Base-by-base conservation (phyloP, 495 filamentous ascomycete genomes). In the Pseudevernia furfuracea region DNA sequence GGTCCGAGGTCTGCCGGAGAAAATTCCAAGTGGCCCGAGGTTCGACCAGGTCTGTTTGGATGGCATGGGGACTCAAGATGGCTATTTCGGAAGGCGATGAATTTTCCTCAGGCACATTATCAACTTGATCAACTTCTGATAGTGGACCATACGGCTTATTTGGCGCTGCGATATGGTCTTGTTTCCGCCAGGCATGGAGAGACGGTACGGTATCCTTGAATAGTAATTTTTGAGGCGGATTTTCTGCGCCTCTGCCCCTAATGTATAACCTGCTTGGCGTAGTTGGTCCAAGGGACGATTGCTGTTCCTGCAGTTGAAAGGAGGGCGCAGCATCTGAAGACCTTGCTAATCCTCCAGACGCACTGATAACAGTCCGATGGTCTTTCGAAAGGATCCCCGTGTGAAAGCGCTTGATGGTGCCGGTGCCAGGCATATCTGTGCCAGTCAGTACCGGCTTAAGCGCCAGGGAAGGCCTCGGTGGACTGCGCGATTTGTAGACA, bases 1-100 rank as follows among this genome's bases (percentile, higher is more conserved):
- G 23, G 10, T 25, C 38, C 15, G 46, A 53, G 19, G 53, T 30
- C 21, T 37, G 23, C 41, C 28, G 41, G 7, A 28, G 32, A 32
- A 21, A 17, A 21, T 19, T 14, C 52, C 52, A 58, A n/a, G 23
- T 28, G 30, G 43, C 25, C 28, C 25, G 28, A 48, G 62, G 41
- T 19, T 63, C 38, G 11, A 39, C 53, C n/a, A 63, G 55, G 30
- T 37, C 57, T 9, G 52, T 23, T 8, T 28, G 55, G 21, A 63
- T 63, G 14, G 62, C 39, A 58, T 55, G 62, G n/a, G 62, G 62
- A 34, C 62, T 48, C 30, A 63, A 34, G 21, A 63, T 63, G 41
- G 14, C 28, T 11, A 48, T 34, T n/a, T 63, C 52, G 19, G 53
- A 58, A 7, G 25, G 62, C 36, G 30, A 38, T 44, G 34, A n/a